Evolutionary conservation across 2,329 filamentous ascomycete genomes (phyloP), one percentile per base, ranked within the genome.

Genomic region (Beauveria rudraprayagi): DNA sequence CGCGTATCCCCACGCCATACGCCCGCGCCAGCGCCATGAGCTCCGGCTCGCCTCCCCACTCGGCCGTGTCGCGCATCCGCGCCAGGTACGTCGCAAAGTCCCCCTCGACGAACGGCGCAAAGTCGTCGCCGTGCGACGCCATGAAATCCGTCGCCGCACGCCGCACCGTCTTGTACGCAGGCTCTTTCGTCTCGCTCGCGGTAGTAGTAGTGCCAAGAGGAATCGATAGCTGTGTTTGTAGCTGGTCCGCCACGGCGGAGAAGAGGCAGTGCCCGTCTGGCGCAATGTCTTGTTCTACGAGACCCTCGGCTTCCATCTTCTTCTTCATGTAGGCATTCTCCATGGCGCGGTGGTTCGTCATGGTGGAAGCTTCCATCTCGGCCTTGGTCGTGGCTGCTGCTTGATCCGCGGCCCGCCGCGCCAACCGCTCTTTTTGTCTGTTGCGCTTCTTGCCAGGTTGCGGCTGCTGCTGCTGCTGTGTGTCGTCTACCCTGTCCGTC

Each of bases 181-280:
- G 75, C 66, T 66, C 63, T 69, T 75, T 61, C 68, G 5, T 24
- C 9, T 37, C 43, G 10, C 10, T 14, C 9, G 2, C 30, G 19
- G 55, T 2, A 5, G 55, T 9, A 11, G 10, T 16, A 5, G 30
- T 4, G 1, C 56, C 22, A 81, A 60, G 57, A 1, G 57, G 41
- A 5, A 60, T 43, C 5, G 37, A 50, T 2, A 59, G 47, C 47
- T 52, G 56, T 37, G 56, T 52, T 59, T 75, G 76, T 58, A 97
- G 80, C 74, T 96, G 92, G 72, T 94, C 91, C 28, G 93, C 92
- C 56, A 97, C 83, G 0, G 94, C 92, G 17, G 91, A 89, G 75
- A 97, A 99, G 17, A 99, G 78, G 71, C 94, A 99, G 76, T 99
- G 94, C 0, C 94, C 94, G 74, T 99, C 93, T 0, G 94, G 91